Evolutionary conservation across 23 red algal genomes (phyloP).

Genomic region (Gracilaria gracilis): DNA sequence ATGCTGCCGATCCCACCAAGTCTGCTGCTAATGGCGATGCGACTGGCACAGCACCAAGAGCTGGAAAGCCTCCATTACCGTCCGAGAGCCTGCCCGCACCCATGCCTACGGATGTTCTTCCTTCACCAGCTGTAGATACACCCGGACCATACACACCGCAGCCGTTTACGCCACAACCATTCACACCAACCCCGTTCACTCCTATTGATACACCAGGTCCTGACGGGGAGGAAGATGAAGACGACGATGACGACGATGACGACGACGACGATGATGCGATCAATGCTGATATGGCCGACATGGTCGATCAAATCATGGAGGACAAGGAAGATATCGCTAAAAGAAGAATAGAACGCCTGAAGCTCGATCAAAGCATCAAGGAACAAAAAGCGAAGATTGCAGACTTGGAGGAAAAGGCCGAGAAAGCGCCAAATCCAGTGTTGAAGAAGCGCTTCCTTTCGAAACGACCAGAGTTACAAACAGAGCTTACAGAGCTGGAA

Average conservation of each 20-base stretch:
- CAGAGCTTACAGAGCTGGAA: slow-evolving; percentile 57
- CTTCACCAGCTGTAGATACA: neutral
- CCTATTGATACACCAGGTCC: slow-evolving; percentile 49
- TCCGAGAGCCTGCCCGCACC: neutral
- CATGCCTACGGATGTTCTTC: slow-evolving; percentile 13
- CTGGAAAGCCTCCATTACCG: slow-evolving; percentile 32
- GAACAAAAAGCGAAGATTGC: slow-evolving; percentile 68
- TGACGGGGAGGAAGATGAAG: slow-evolving; percentile 54
- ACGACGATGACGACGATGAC: slow-evolving; percentile 63
- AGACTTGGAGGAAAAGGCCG: slow-evolving; percentile 60
- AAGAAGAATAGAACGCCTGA: slow-evolving; percentile 63
- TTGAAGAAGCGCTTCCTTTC: slow-evolving; percentile 52
- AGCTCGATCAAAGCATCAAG: slow-evolving; percentile 63
- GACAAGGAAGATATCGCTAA: slow-evolving; percentile 64
- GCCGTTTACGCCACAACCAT: slow-evolving; percentile 33
- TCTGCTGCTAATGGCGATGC: neutral
- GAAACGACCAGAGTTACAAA: slow-evolving; percentile 48
- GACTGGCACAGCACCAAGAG: neutral
- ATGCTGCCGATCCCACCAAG: slow-evolving; percentile 30
- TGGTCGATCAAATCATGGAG: slow-evolving; percentile 45
- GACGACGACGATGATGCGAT: slow-evolving; percentile 65
- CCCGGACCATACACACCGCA: slow-evolving; percentile 38
- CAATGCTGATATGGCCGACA: slow-evolving; percentile 38
- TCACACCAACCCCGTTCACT: slow-evolving; percentile 48
- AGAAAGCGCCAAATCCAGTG: slow-evolving; percentile 56